Base-by-base conservation (phyloP, 139 green algal genomes). In the Chlamydomonas incerta region DNA sequence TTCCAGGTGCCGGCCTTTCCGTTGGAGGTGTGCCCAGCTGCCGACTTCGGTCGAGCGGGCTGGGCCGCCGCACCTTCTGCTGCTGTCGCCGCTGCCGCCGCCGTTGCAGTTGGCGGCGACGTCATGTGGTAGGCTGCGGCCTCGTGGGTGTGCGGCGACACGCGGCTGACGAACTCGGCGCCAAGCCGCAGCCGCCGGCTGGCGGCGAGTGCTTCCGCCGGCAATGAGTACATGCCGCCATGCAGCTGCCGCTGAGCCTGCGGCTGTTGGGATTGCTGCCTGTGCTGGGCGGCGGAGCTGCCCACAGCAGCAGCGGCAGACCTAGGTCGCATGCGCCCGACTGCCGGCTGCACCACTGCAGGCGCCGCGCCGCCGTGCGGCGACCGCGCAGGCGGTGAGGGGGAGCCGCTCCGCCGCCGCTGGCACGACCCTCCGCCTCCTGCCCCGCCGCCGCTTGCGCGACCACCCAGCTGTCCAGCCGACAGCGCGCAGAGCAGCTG, bases 401-500 rank as follows among this genome's bases (percentile, higher is more conserved):
- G 37, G 41, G 55, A 10, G 67, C 67, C 0, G 33, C 33, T 28
- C 67, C n/a, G 67, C 65, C 65, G 67, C 67, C n/a, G 20, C 67
- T 17, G 18, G 8, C 55, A 2, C 2, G 55, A 2, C 18, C 3
- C 55, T 2, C 17, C 20, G 4, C 18, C 10, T 8, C 67, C 9
- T 8, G 5, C 20, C 5, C 10, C 34, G 20, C 18, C 21, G 33
- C 1, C 67, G 23, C 9, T 33, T 37, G 23, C 24, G 35, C 69
- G 21, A 15, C 26, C 62, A 14, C 26, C 28, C 20, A 21, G 24
- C 28, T 33, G 20, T 3, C 62, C 62, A 34, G 33, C 33, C 34
- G 33, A 29, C 33, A 85, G 79, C 66, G 47, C 47, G 31, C 31
- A 28, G 47, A 85, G 47, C 65, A 85, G 15, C 67, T 85, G 65